Evolutionary conservation across 75 land plant genomes (phyloP), one percentile per base, ranked within the genome.

Genomic region (Sequoia sempervirens): DNA sequence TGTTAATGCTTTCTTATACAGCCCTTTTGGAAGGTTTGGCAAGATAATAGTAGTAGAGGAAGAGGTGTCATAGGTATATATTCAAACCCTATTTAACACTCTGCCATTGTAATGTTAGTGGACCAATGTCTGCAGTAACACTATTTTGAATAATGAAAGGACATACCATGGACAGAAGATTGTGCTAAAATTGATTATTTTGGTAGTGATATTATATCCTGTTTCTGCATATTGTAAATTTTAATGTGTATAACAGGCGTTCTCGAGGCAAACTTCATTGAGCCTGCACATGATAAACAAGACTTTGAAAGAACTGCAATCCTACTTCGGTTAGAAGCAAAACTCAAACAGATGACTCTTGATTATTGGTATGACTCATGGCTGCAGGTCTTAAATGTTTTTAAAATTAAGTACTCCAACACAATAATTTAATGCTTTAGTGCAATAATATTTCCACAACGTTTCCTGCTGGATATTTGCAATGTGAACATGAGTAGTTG

Each of bases 231-330:
- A 34, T 23, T 76, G 7, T 76, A 38, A 37, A 40, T 20, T 40
- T 34, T 18, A 6, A 37, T 38, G 43, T 18, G 20, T 37, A 8
- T 40, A 40, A 40, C 85, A 96, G 96, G 98, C 61, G 89, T 96
- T 81, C 91, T 96, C 82, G 99, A 96, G 80, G 99, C 95, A 78
- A 92, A 95, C 83, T 96, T 96, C 76, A 91, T 96, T 56, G 94
- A 96, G 79, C 99, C 99, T 73, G 95, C 97, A 75, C 99, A 96
- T 86, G 98, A 96, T 85, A 96, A 96, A 84, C 98, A 96, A 83
- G 98, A 93, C 81, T 96, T 96, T 87, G 99, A 96, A 86, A 90
- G 96, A 82, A 91, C 99, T 52, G 34, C 92, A 37, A 54, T 91
- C n/a, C 89, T 91, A 32, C 78, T 90, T 30, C 90, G 95, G 37